phyloP scores from a whole-genome alignment of 805 yeast genomes.

The Candida dendrica region DNA sequence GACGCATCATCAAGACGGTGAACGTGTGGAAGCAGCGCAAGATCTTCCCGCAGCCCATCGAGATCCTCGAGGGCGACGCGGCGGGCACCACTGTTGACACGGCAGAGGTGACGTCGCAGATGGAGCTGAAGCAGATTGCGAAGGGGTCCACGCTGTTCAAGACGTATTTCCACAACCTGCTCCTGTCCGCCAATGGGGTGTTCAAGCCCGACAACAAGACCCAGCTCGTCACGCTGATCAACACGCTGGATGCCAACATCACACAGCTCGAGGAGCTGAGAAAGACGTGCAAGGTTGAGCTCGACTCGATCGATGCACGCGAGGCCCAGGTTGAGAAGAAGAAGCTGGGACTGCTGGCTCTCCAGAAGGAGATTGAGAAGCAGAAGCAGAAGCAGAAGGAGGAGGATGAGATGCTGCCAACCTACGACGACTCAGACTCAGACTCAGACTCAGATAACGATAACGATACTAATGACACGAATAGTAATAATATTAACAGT shows the following conservation, averaged over 20 bases:
- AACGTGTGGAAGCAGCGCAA: conserved; percentile 52
- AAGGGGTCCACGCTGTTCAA: conserved; percentile 11
- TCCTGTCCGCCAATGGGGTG: conserved; percentile 12
- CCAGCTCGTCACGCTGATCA: conserved; percentile 3
- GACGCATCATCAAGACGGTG: conserved; percentile 41
- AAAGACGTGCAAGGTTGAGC: conserved; percentile 8
- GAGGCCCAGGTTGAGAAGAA: conserved; percentile 6
- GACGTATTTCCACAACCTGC: conserved; percentile 13
- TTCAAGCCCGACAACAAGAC: conserved; percentile 5
- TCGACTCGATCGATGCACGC: conserved; percentile 5
- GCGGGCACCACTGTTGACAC: neutral
- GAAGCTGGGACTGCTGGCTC: conserved; percentile 8
- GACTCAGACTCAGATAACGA: conserved; percentile 7
- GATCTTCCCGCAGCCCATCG: conserved; percentile 27
- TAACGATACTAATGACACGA: conserved; percentile 3
- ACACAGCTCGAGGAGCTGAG: conserved; percentile 12
- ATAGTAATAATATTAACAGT: neutral
- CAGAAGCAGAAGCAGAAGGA: conserved; percentile 5
- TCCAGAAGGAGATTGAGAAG: conserved; percentile 10
- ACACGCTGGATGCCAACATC: conserved; percentile 9
- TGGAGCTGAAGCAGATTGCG: conserved; percentile 1
- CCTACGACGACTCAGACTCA: conserved; percentile 8
- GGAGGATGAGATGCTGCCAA: conserved; percentile 14
- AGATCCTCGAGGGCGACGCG: conserved; percentile 4
- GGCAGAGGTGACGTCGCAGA: neutral